Percentiles rank a stretch among this genome's conserved stretches.
Conservation (phyloP, 2,329 filamentous ascomycete species). For the Diaporthe citri region DNA sequence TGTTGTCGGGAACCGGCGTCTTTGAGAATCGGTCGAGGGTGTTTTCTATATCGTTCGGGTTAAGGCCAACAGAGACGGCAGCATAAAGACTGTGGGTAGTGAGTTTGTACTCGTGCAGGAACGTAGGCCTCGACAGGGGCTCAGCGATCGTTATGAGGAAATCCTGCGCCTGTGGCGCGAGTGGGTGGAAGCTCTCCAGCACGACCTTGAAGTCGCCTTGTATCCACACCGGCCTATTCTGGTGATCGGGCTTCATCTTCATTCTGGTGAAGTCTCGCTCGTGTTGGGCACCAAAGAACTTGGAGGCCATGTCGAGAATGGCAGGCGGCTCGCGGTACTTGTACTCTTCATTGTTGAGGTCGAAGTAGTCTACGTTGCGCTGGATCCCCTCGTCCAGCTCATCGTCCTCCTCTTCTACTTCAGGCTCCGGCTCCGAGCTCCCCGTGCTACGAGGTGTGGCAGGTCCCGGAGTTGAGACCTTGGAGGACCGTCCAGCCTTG, state of each 20-base stretch:
- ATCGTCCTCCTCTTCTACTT: slow-evolving; percentile 63
- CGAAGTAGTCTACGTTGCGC: slow-evolving; percentile 72
- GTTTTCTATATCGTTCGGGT: slow-evolving; percentile 87
- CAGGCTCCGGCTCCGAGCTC: slow-evolving; percentile 25
- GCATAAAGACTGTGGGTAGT: slow-evolving; percentile 93
- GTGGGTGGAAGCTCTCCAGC: slow-evolving; percentile 89
- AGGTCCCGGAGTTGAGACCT: slow-evolving; percentile 71
- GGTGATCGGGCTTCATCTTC: slow-evolving; percentile 87
- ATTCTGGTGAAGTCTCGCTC: slow-evolving; percentile 88
- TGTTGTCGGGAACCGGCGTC: slow-evolving; percentile 81
- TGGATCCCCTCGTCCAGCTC: slow-evolving; percentile 67
- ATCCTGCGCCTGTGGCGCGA: slow-evolving; percentile 87
- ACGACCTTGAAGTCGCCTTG: slow-evolving; percentile 79
- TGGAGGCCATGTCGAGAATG: slow-evolving; percentile 47
- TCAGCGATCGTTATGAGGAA: slow-evolving; percentile 95
- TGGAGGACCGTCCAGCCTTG: slow-evolving; percentile 70
- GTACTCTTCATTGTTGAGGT: slow-evolving; percentile 62
- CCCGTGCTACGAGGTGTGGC: slow-evolving; percentile 68
- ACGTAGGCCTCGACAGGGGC: slow-evolving; percentile 86
- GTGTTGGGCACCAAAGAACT: slow-evolving; percentile 48
- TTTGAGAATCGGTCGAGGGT: slow-evolving; percentile 90
- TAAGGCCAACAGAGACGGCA: slow-evolving; percentile 89
- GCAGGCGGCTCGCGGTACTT: slow-evolving; percentile 37
- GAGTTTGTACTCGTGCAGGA: slow-evolving; percentile 91
- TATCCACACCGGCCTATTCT: slow-evolving; percentile 93